These are phyloP conservation scores for Lactarius evosmus DNA, from an alignment of 768 basidiomycete species.

Conservation along the genomic window DNA sequence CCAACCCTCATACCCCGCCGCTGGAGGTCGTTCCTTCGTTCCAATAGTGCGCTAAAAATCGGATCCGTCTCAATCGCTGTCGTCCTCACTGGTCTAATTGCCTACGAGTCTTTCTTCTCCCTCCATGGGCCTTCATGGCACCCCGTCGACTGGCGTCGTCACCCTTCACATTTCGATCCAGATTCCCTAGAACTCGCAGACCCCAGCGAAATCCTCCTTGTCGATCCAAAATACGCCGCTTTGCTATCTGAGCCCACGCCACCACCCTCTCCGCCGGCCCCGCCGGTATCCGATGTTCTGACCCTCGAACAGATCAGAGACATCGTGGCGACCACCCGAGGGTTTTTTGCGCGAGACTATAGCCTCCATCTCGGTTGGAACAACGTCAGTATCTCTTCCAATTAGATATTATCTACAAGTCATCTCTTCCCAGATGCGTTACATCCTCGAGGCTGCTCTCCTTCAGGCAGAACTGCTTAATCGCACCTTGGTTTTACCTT, in stretches of 20 bases:
- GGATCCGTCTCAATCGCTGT: slow-evolving; percentile 11
- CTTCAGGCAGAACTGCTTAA: no score
- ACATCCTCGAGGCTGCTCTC: slow-evolving; percentile 46
- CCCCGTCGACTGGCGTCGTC: slow-evolving; percentile 3
- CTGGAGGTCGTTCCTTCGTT: not conserved
- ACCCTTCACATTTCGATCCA: not conserved
- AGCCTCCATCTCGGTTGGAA: slow-evolving; percentile 47
- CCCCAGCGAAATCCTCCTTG: not conserved
- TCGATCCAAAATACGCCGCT: not conserved
- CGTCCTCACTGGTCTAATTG: slow-evolving; percentile 3
- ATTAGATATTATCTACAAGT: slow-evolving; percentile 1
- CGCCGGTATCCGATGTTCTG: slow-evolving; percentile 22
- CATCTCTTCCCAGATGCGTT: slow-evolving; percentile 38
- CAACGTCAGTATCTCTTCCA: slow-evolving; percentile 37
- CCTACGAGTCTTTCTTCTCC: slow-evolving; percentile 12
- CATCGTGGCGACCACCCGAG: slow-evolving; percentile 41
- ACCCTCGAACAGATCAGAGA: slow-evolving; percentile 37
- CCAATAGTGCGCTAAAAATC: not conserved
- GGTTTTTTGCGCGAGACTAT: slow-evolving; percentile 45
- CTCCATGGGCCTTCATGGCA: not conserved
- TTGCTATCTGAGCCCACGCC: not conserved
- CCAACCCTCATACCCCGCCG: slow-evolving; percentile 8
- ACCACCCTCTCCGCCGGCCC: not conserved
- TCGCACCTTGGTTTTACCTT: no score
- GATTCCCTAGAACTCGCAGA: not conserved